Evolutionary conservation across 495 filamentous ascomycete genomes (phyloP).

Genomic region (Daldinia bambusicola): DNA sequence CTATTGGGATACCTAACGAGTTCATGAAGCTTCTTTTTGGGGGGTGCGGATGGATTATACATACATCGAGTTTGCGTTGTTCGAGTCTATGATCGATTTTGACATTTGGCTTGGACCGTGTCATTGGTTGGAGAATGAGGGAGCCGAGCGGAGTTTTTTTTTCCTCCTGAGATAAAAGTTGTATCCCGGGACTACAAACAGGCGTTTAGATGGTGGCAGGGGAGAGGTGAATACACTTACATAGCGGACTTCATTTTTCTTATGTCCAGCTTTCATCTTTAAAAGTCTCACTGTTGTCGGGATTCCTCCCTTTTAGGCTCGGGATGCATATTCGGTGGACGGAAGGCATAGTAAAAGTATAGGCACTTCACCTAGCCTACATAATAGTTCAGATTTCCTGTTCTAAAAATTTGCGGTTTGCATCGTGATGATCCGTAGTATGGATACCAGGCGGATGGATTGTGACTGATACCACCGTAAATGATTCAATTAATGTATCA

Average conservation of each 20-base stretch:
- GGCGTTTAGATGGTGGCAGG: conserved; percentile 32
- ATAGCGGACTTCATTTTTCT: conserved; percentile 13
- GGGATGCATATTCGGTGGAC: conserved; percentile 20
- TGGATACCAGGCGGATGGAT: background rate
- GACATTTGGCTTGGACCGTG: conserved; percentile 1
- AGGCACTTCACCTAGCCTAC: conserved; percentile 7
- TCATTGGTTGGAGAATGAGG: background rate
- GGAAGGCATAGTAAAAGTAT: conserved; percentile 3
- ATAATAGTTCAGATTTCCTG: conserved; percentile 18
- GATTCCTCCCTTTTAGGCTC: conserved; percentile 5
- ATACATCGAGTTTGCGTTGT: background rate
- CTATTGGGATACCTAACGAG: conserved; percentile 17
- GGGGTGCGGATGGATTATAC: background rate
- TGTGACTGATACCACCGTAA: background rate
- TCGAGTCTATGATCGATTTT: background rate
- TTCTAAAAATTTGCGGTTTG: background rate
- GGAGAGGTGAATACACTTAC: conserved; percentile 10
- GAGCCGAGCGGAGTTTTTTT: conserved; percentile 12
- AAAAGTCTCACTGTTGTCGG: background rate
- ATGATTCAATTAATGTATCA: too few species aligned
- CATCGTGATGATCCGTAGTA: background rate
- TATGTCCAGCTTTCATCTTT: conserved; percentile 6
- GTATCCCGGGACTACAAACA: conserved; percentile 34
- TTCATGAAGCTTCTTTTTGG: conserved; percentile 14
- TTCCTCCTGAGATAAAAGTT: conserved; percentile 11